Evolutionary conservation across 768 basidiomycete genomes (phyloP).

Genomic region (Amanita inopinata): DNA sequence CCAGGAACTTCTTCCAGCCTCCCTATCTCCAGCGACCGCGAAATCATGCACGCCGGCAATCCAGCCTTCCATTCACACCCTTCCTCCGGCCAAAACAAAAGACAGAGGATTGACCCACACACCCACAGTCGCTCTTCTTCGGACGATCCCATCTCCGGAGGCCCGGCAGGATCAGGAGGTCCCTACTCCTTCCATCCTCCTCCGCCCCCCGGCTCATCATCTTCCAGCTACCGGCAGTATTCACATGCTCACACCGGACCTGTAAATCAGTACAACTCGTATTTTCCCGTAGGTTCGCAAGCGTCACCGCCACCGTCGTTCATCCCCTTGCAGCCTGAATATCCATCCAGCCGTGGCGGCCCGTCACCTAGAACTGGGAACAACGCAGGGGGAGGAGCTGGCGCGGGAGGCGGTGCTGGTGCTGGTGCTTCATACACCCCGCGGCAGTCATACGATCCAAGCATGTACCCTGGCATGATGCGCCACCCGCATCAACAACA

Average conservation of each 20-base stretch:
- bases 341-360: constrained; percentile 13
- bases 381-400: constrained; percentile 11
- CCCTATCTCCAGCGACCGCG: constrained; percentile 24
- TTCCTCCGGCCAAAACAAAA: constrained; percentile 16
- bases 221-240: constrained; percentile 10
- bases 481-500: constrained; percentile 7
- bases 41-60: constrained; percentile 9
- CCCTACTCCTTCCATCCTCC: constrained; percentile 3
- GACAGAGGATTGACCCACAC: constrained; percentile 14
- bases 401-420: constrained; percentile 14
- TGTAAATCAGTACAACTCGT: constrained; percentile 17
- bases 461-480: constrained; percentile 7
- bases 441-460: constrained; percentile 1
- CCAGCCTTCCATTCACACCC: constrained; percentile 8
- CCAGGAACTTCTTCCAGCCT: constrained; percentile 15
- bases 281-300: constrained; percentile 19
- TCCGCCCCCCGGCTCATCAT: background rate
- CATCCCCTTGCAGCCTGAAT: constrained; percentile 23
- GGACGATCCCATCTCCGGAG: constrained; percentile 16
- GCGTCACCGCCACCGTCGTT: constrained; percentile 20
- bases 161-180: constrained; percentile 7
- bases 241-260: constrained; percentile 15
- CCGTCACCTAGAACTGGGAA: constrained; percentile 9
- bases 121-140: constrained; percentile 20
- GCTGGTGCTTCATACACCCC: constrained; percentile 5